Percentiles rank a stretch among this genome's conserved stretches.
phyloP scores from a whole-genome alignment of 805 yeast species.

The Diddensiella caesifluorescens region DNA sequence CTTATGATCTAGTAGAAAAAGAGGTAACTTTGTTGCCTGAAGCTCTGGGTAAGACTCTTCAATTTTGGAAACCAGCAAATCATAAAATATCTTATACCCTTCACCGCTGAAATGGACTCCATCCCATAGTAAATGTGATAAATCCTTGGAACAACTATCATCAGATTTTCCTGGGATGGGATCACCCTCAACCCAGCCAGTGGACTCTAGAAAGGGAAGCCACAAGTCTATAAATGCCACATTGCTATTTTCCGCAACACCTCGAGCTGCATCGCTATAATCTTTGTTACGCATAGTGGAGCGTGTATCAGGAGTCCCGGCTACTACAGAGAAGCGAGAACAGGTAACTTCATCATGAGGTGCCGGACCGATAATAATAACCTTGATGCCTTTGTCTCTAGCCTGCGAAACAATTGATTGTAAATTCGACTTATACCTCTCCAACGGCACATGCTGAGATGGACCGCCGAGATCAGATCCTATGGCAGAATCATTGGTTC shows the following conservation, averaged over 20 bases:
- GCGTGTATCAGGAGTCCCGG: not conserved
- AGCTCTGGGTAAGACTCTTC: slow-evolving; percentile 43
- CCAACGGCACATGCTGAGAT: slow-evolving; percentile 47
- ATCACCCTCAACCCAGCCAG: slow-evolving; percentile 38
- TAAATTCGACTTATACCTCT: slow-evolving; percentile 46
- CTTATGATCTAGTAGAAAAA: no score
- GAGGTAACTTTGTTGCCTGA: slow-evolving; percentile 38
- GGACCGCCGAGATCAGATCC: slow-evolving; percentile 26
- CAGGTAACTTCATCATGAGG: slow-evolving; percentile 40
- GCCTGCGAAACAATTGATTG: slow-evolving; percentile 39
- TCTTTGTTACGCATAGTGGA: slow-evolving; percentile 28
- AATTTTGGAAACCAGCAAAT: slow-evolving; percentile 41
- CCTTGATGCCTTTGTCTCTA: slow-evolving; percentile 40
- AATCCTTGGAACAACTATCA: slow-evolving; percentile 7
- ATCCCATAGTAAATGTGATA: slow-evolving; percentile 37
- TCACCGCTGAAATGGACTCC: slow-evolving; percentile 58
- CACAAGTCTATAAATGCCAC: slow-evolving; percentile 59
- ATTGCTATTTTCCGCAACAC: slow-evolving; percentile 40
- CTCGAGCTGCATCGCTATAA: slow-evolving; percentile 48
- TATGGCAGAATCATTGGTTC: slow-evolving; percentile 68
- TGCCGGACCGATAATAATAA: slow-evolving; percentile 63
- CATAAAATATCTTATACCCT: slow-evolving; percentile 47
- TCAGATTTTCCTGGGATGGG: slow-evolving; percentile 19
- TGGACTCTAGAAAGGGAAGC: slow-evolving; percentile 38
- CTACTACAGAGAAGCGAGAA: no score